Evolutionary conservation across 768 basidiomycete species (phyloP).

Genomic region (Termitomyces sp.): DNA sequence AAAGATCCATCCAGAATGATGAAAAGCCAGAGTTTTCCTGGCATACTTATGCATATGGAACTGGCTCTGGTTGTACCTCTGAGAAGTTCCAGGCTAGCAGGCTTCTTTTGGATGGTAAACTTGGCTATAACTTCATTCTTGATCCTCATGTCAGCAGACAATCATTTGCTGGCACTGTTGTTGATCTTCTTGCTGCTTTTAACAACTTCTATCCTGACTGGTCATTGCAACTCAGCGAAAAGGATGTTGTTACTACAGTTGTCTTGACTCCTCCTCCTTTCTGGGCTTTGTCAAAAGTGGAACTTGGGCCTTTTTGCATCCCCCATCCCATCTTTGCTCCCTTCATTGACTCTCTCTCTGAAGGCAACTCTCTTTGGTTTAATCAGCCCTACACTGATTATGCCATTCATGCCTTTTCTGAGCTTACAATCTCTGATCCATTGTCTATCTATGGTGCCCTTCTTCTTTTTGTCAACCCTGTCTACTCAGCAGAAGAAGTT

Average conservation of each 20-base stretch:
- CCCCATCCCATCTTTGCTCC: background rate
- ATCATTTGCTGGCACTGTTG: background rate
- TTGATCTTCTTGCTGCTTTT: background rate
- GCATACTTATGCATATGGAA: background rate
- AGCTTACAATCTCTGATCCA: too few species aligned
- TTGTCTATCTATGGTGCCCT: too few species aligned
- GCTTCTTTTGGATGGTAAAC: background rate
- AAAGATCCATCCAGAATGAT: background rate
- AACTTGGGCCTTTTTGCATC: background rate
- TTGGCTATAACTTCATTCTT: background rate
- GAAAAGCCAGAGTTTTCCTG: background rate
- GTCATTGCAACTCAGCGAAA: too few species aligned
- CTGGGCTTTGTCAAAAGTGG: background rate
- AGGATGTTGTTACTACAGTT: background rate
- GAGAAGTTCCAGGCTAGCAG: background rate
- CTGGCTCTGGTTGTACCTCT: background rate
- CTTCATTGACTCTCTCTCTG: background rate
- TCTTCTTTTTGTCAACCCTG: too few species aligned
- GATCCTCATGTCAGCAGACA: background rate
- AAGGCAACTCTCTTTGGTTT: too few species aligned
- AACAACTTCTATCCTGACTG: background rate
- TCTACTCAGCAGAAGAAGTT: too few species aligned
- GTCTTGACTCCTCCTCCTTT: background rate
- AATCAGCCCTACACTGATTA: too few species aligned
- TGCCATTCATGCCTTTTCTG: too few species aligned